Evolutionary conservation across 257 asterid genomes (phyloP), one percentile per base, ranked within the genome.

Genomic region (Pogostemon cablin): DNA sequence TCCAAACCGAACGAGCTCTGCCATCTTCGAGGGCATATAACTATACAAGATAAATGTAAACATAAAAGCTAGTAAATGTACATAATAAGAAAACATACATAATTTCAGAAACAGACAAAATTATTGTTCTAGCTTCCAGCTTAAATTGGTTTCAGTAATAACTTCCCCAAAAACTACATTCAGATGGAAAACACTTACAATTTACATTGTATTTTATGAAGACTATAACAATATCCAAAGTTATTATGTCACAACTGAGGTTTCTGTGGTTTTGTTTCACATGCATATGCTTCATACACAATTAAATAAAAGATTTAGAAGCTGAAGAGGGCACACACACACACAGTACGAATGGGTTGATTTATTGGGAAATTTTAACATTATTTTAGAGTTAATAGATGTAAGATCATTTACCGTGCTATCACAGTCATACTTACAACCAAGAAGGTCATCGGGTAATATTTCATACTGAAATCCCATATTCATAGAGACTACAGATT

Each of bases 21-120:
- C 99, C 98, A 77, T 88, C 96, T 77, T 79, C 81, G 43, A 91
- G 75, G 58, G 93, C 86, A 86, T 84, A 89, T 73, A 84, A 81
- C 99, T 95, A 85, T 49, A 72, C 64, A 79, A 80, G 67, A 81
- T 67, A 66, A 34, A 76, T 62, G 50, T 63, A 59, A 69, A 59
- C 53, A 61, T 48, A 54, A 35, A 58, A 65, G 41, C 15, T 32
- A 15, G 73, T 50, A 42, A 34, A 50, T 47, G 55, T 4, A 61
- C 47, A 71, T 7, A 70, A 37, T 17, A 56, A 72, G 34, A 65
- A 68, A 58, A 66, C 46, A 55, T 46, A 37, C 12, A 59, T 55
- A 48, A 8, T 17, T 68, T 53, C 59, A 60, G 64, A 7, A 56
- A 61, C 6, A 39, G 64, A 52, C 15, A 61, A 11, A 43, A 44